A percentile compares a stretch with the other conserved stretches of the same genome.
Conservation (phyloP, 768 basidiomycete species). For the Russula lepida region DNA sequence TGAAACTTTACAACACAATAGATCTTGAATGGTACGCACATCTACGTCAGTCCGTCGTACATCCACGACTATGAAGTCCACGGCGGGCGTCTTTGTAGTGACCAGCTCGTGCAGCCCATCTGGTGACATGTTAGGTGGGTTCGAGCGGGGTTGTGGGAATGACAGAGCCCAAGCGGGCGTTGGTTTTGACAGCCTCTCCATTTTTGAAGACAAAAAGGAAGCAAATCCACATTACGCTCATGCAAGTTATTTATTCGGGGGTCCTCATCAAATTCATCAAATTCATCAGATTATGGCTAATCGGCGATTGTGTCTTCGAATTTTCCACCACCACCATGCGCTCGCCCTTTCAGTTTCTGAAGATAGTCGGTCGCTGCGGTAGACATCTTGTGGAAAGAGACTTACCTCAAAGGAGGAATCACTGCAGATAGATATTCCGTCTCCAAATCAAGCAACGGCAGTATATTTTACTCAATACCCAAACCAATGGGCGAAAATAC, state of each 20-base stretch:
- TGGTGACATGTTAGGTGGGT: conserved; percentile 19
- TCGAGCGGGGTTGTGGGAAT: conserved; percentile 20
- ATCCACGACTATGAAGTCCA: conserved; percentile 32
- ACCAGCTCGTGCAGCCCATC: conserved; percentile 24
- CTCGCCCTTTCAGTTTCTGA: not conserved
- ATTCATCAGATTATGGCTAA: not conserved
- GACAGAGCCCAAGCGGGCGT: conserved; percentile 20
- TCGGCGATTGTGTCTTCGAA: not conserved
- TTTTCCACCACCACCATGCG: not conserved
- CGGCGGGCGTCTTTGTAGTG: conserved; percentile 17
- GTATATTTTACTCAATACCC: conserved; percentile 9
- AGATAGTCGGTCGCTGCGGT: not conserved
- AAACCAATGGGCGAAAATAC: conserved; percentile 20
- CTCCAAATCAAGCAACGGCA: not conserved
- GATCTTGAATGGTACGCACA: conserved; percentile 21
- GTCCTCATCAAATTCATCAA: not conserved
- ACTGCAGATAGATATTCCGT: not conserved
- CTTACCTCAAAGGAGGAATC: not conserved
- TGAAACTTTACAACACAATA: not conserved
- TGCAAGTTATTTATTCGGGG: not conserved
- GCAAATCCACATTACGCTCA: no score
- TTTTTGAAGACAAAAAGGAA: not conserved
- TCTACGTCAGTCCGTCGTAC: conserved; percentile 33
- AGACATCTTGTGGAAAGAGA: not conserved
- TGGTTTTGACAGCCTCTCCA: not conserved